Conservation (phyloP, 2,329 filamentous ascomycete species). For the Ophiostoma ips region DNA sequence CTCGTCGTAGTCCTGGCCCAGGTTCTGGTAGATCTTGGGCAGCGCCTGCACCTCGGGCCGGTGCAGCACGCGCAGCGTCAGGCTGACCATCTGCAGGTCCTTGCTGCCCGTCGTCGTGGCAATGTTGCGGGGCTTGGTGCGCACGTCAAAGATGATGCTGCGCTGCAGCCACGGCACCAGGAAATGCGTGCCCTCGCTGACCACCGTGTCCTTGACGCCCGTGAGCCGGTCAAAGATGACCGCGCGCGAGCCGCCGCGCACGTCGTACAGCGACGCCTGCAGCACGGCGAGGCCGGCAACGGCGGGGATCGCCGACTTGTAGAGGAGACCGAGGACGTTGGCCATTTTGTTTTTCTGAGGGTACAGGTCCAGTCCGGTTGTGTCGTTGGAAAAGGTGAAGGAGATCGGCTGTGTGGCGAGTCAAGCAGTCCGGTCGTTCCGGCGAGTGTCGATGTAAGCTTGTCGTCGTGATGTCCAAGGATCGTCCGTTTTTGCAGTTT, state of each 20-base stretch:
- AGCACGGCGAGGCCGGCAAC: constrained; percentile 53
- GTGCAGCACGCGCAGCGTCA: constrained; percentile 97
- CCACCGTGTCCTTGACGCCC: constrained; percentile 83
- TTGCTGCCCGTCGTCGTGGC: constrained; percentile 95
- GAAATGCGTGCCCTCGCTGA: constrained; percentile 96
- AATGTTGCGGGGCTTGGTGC: constrained; percentile 94
- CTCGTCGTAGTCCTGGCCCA: constrained; percentile 94
- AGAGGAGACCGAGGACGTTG: constrained; percentile 45
- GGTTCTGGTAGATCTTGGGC: constrained; percentile 70
- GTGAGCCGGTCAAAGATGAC: constrained; percentile 94
- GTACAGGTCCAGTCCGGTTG: neutral
- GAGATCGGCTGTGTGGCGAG: too few relatives aligned
- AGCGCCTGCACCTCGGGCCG: constrained; percentile 76
- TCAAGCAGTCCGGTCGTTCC: neutral
- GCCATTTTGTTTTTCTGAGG: constrained; percentile 31
- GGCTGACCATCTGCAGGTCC: constrained; percentile 99
- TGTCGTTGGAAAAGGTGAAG: too few relatives aligned
- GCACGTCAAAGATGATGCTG: constrained; percentile 90
- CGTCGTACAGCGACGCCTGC: constrained; percentile 85
- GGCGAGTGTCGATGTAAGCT: neutral
- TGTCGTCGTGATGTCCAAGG: neutral
- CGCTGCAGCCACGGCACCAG: constrained; percentile 90
- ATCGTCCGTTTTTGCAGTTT: neutral
- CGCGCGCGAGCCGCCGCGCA: constrained; percentile 83
- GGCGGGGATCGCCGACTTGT: constrained; percentile 58